Evolutionary conservation across 306 rosid species (phyloP), one percentile per base, ranked within the genome.

Genomic region (Psophocarpus tetragonolobus): DNA sequence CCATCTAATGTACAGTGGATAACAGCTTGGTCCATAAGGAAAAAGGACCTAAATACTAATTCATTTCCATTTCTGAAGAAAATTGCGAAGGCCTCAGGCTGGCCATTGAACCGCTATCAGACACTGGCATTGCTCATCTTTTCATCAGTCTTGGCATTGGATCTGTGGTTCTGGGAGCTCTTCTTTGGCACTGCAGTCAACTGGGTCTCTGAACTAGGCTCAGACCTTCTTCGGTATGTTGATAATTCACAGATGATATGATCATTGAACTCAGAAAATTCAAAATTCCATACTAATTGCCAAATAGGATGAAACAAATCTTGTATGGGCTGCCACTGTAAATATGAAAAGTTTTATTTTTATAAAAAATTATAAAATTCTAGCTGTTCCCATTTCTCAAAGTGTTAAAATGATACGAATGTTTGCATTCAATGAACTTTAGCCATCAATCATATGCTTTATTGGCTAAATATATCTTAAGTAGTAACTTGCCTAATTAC

Each of bases 91-190:
- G 82, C 87, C 35, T 95, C 96, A 0, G 97, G 98, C 54, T 95
- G 98, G 99, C 99, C 99, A 4, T 81, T 93, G 87, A 95, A 95
- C 84, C 97, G 99, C 39, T 92, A 95, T 67, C 96, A 95, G 82
- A 95, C 99, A 24, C 44, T 95, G 88, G 99, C 97, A 7, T 81
- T 91, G 87, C 97, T 95, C 78, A 92, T 92, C 61, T 95, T 95
- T 78, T 95, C 97, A 7, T 86, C 90, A 5, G 89, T 95, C 54
- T 86, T 95, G 7, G 99, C 99, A 14, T 73, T 95, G 84, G 97
- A 95, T 83, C 90, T 95, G 67, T 92, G 92, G 97, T 92, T 95
- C 50, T 92, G 97, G 98, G 99, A 95, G 89, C 90, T 92, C 61
- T 92, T 91, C 80, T 91, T 87, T 8, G 96, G 97, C 77, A 79